Percentiles rank a stretch among this genome's conserved stretches.
Conservation (phyloP, 805 yeast genomes). For the Maudiozyma saulgeensis region DNA sequence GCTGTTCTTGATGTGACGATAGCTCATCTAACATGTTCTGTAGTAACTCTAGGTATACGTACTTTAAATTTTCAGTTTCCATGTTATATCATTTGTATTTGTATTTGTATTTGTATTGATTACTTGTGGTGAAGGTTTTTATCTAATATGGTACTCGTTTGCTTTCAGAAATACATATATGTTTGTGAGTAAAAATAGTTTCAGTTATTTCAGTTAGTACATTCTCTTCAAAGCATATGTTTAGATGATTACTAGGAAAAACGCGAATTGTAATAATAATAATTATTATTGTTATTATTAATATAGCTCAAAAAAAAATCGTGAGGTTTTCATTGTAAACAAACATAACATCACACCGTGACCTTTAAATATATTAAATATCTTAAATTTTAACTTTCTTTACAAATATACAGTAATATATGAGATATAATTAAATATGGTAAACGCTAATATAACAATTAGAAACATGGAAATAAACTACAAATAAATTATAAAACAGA, state of each 20-base stretch:
- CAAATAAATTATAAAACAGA: conserved; percentile 9
- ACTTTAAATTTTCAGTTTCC: conserved; percentile 39
- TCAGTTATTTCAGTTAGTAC: too few relatives aligned
- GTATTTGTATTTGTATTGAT: background rate
- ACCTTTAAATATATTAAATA: background rate
- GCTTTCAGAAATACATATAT: too few relatives aligned
- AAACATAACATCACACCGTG: too few relatives aligned
- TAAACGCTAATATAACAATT: conserved; percentile 1
- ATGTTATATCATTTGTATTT: conserved; percentile 23
- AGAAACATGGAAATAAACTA: conserved; percentile 3
- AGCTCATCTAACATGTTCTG: conserved; percentile 41
- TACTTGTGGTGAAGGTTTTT: too few relatives aligned
- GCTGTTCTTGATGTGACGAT: conserved; percentile 41
- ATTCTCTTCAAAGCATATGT: too few relatives aligned
- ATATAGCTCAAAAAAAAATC: background rate
- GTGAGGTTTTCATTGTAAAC: too few relatives aligned
- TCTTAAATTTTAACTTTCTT: background rate
- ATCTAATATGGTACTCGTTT: too few relatives aligned
- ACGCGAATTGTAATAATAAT: too few relatives aligned
- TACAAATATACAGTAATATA: conserved; percentile 3
- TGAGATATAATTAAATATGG: conserved; percentile 4
- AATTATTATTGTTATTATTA: background rate
- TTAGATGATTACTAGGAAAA: background rate
- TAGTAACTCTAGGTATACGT: conserved; percentile 48
- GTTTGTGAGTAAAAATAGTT: too few relatives aligned